Evolutionary conservation across 2,329 filamentous ascomycete genomes (phyloP).

Genomic region (Tetracladium maxilliforme): DNA sequence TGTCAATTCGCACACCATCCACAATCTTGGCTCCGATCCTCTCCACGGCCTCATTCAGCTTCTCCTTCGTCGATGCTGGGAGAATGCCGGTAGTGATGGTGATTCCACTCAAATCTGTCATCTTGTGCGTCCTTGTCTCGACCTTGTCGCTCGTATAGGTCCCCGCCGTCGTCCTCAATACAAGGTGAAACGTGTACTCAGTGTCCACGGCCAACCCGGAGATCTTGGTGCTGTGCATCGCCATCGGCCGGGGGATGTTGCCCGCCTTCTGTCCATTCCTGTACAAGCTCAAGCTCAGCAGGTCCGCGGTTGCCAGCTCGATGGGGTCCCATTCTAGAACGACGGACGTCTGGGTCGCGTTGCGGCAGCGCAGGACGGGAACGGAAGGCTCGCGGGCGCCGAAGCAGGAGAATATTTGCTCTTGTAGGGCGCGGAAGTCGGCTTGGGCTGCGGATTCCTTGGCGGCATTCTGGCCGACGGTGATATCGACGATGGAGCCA

Average conservation of each 20-base stretch:
- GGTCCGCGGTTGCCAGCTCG: constrained; percentile 78
- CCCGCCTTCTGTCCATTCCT: constrained; percentile 95
- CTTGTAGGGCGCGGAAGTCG: constrained; percentile 74
- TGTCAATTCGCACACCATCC: constrained; percentile 86
- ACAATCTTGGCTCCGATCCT: constrained; percentile 86
- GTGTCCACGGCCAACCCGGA: constrained; percentile 91
- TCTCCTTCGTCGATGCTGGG: constrained; percentile 57
- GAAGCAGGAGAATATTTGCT: constrained; percentile 75
- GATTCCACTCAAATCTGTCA: constrained; percentile 93
- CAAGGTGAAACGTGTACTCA: constrained; percentile 88
- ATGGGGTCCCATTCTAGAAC: constrained; percentile 98
- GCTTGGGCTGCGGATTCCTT: constrained; percentile 64
- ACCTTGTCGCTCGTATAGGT: constrained; percentile 76
- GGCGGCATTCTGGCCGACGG: constrained; percentile 70
- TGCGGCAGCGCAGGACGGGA: constrained; percentile 78
- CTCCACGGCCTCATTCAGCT: constrained; percentile 60
- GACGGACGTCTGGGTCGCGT: constrained; percentile 95
- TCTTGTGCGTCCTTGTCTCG: constrained; percentile 85
- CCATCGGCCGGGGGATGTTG: constrained; percentile 74
- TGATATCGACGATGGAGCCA: constrained; percentile 95
- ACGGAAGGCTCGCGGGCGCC: constrained; percentile 63
- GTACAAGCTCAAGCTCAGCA: constrained; percentile 80
- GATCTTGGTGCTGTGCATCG: constrained; percentile 93
- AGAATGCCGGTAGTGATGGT: constrained; percentile 86
- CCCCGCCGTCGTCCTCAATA: constrained; percentile 80